phyloP scores from a whole-genome alignment of 208 protist species.

The Strigomonas galati region DNA sequence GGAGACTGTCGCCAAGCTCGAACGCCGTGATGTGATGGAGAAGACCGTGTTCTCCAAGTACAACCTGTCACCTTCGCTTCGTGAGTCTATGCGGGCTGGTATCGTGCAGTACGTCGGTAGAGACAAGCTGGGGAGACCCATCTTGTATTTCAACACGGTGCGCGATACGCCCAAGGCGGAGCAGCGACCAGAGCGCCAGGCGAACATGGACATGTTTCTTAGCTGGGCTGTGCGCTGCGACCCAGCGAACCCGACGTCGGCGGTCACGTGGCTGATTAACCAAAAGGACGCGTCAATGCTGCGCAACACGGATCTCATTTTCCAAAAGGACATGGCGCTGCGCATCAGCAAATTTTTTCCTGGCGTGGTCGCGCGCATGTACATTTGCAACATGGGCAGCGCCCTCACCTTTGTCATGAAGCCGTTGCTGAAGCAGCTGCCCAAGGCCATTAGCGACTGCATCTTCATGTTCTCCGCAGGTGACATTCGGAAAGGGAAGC shows the following conservation, averaged over 20 bases:
- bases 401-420: slow-evolving; percentile 62
- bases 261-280: slow-evolving; percentile 72
- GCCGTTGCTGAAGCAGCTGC: slow-evolving; percentile 62
- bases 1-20: slow-evolving; percentile 71
- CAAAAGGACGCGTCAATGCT: slow-evolving; percentile 62
- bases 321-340: slow-evolving; percentile 73
- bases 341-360: slow-evolving; percentile 78
- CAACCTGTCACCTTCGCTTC: slow-evolving; percentile 44
- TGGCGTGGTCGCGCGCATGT: slow-evolving; percentile 49
- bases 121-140: slow-evolving; percentile 45
- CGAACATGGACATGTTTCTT: slow-evolving; percentile 74
- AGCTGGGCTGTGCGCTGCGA: slow-evolving; percentile 58
- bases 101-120: slow-evolving; percentile 73
- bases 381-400: slow-evolving; percentile 71
- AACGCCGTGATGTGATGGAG: slow-evolving; percentile 62
- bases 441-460: slow-evolving; percentile 46
- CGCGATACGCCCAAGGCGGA: slow-evolving; percentile 43
- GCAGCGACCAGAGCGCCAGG: slow-evolving; percentile 48
- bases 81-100: slow-evolving; percentile 52
- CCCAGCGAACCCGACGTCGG: slow-evolving; percentile 30
- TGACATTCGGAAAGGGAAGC: slow-evolving; percentile 42
- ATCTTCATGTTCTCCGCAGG: slow-evolving; percentile 55
- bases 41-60: slow-evolving; percentile 45
- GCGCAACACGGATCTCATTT: slow-evolving; percentile 67
- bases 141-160: slow-evolving; percentile 61